These are phyloP conservation scores for Clavariopsis aquatica DNA, from an alignment of 495 filamentous ascomycete species.

Conservation along the genomic window DNA sequence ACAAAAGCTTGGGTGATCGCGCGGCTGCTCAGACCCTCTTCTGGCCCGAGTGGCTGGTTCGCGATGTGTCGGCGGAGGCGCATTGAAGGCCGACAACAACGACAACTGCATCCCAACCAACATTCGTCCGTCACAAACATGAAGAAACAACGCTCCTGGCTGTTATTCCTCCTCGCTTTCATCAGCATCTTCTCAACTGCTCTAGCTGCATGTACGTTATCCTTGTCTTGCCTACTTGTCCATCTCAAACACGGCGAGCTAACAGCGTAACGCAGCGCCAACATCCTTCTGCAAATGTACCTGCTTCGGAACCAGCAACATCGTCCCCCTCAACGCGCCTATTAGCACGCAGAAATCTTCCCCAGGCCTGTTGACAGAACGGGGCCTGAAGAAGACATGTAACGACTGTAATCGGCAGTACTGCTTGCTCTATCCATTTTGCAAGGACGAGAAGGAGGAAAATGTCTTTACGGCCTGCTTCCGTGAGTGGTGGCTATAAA, in stretches of 20 bases:
- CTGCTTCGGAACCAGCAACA: constrained; percentile 86
- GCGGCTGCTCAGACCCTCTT: neutral
- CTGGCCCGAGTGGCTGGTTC: neutral
- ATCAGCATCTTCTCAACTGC: constrained; percentile 35
- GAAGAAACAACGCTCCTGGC: constrained; percentile 18
- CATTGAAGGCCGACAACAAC: constrained; percentile 1
- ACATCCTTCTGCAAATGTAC: constrained; percentile 98
- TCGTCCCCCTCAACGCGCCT: constrained; percentile 67
- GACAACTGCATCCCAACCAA: neutral
- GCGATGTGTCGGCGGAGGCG: neutral
- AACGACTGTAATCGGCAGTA: constrained; percentile 88
- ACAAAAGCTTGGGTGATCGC: neutral
- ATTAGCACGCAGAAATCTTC: constrained; percentile 41
- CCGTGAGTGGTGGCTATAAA: constrained; percentile 53
- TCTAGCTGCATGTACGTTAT: constrained; percentile 42
- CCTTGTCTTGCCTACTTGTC: neutral
- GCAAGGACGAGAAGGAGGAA: constrained; percentile 78
- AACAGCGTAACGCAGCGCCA: constrained; percentile 46
- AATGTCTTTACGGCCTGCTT: constrained; percentile 91
- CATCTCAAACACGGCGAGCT: neutral
- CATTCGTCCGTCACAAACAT: neutral
- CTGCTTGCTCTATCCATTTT: constrained; percentile 84
- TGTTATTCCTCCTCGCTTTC: constrained; percentile 38
- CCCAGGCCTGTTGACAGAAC: constrained; percentile 37
- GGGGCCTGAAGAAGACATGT: constrained; percentile 56